Evolutionary conservation across 805 yeast species (phyloP), one percentile per base, ranked within the genome.

Genomic region (Hanseniaspora singularis): DNA sequence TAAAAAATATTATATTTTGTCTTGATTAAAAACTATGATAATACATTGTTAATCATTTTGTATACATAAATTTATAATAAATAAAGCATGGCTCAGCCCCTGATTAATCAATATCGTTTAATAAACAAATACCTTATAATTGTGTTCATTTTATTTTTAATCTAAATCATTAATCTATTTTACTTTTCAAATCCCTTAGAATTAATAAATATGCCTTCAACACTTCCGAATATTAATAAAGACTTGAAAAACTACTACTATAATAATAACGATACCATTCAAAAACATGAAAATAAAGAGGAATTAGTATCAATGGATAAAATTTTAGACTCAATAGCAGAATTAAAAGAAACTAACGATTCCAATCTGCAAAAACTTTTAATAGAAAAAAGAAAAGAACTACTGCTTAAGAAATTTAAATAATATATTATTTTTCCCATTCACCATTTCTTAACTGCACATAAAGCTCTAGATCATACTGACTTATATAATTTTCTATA

Each of bases 391-490:
- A 23, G 34, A 15, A 23, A 40, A 18, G 28, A 28, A 18, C 23
- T 12, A 14, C 10, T 33, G 10, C 19, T 26, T 9, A 27, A 14
- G 6, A 19, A 31, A 9, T 24, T 15, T 10, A 33, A 41, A 27
- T 27, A 20, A 31, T 12, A 16, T 22, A 19, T 8, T 22, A 36
- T 26, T 42, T 42, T 15, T 42, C 46, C 46, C 46, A 42, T 15
- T 34, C 36, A 3, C 36, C 40, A 11, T 24, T 34, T 33, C 46
- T 36, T 7, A 42, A 36, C 12, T 42, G 34, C n/a, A 42, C 40
- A 42, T 42, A 42, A 34, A 36, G 28, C 20, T 27, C 40, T 10
- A 37, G 45, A 16, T 47, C 56, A 15, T 38, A 50, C 22, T 44
- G 19, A 6, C 40, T 40, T 31, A 20, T 18, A 20, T 37, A 46